Conservation (phyloP, 2,329 filamentous ascomycete genomes). For the Exophiala alcalophila region DNA sequence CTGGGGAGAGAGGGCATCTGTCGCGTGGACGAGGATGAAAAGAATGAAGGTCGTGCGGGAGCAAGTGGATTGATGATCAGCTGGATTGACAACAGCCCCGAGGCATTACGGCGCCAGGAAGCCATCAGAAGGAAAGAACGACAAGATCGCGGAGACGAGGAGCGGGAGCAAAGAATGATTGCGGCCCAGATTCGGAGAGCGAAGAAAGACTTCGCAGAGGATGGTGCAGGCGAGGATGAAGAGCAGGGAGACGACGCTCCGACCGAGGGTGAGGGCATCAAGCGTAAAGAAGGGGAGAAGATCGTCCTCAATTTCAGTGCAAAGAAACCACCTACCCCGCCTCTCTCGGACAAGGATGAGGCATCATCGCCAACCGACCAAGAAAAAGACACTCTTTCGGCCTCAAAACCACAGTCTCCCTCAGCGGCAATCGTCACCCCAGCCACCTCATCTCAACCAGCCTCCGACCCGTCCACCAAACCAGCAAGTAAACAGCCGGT, state of each 20-base stretch:
- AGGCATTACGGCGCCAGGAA: conserved; percentile 75
- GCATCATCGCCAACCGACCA: conserved; percentile 18
- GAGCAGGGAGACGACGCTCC: conserved; percentile 39
- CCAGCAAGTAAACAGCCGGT: conserved; percentile 38
- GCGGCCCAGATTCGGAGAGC: conserved; percentile 79
- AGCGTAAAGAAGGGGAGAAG: conserved; percentile 69
- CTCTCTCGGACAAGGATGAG: conserved; percentile 24
- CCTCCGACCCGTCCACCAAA: conserved; percentile 5
- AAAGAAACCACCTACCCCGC: conserved; percentile 31
- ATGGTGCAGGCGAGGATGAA: conserved; percentile 43
- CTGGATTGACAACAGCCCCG: conserved; percentile 90
- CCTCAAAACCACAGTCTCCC: not conserved
- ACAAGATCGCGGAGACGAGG: conserved; percentile 86
- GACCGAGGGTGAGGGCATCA: conserved; percentile 42
- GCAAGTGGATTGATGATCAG: conserved; percentile 62
- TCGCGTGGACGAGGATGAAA: conserved; percentile 83
- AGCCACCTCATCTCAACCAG: conserved; percentile 1
- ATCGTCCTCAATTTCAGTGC: conserved; percentile 67
- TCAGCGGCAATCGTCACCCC: conserved; percentile 32
- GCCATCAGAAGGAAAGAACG: conserved; percentile 78
- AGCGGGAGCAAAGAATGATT: conserved; percentile 79
- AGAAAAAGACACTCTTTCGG: conserved; percentile 16
- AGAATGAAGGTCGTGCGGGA: conserved; percentile 49
- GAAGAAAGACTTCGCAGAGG: conserved; percentile 55
- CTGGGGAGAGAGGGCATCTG: conserved; percentile 84